Conservation (phyloP, 2,329 filamentous ascomycete species). For the Penicillium sp. region DNA sequence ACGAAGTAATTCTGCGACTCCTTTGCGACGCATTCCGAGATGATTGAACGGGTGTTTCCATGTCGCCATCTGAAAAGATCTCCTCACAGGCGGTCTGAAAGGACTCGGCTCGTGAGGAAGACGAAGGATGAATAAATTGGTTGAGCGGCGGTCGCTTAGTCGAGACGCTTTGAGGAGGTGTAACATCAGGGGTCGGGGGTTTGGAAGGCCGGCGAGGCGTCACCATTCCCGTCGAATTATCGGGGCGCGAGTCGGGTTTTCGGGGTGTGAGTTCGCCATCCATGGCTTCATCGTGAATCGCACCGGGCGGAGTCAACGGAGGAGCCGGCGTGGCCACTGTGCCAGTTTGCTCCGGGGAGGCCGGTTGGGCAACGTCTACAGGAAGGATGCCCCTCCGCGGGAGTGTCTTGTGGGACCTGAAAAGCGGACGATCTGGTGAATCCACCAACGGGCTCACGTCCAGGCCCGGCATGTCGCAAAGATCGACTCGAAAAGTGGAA, state of each 20-base stretch:
- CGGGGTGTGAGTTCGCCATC: slow-evolving; percentile 21
- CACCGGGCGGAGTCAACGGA: slow-evolving; percentile 41
- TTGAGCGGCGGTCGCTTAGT: slow-evolving; percentile 39
- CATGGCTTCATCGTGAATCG: slow-evolving; percentile 25
- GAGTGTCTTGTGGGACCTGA: slow-evolving; percentile 45
- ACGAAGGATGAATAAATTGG: slow-evolving; percentile 57
- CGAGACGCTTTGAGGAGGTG: slow-evolving; percentile 60
- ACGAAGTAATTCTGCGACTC: slow-evolving; percentile 13
- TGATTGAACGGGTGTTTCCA: slow-evolving; percentile 29
- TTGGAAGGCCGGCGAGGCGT: slow-evolving; percentile 67
- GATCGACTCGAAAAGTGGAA: neutral
- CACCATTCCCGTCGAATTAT: slow-evolving; percentile 31
- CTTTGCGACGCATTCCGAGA: slow-evolving; percentile 21
- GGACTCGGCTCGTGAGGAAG: slow-evolving; percentile 64
- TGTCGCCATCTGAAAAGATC: slow-evolving; percentile 63
- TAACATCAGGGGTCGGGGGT: slow-evolving; percentile 73
- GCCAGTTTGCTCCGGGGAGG: slow-evolving; percentile 25
- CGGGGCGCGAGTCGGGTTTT: slow-evolving; percentile 27
- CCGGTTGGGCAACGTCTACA: slow-evolving; percentile 25
- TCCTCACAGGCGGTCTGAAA: slow-evolving; percentile 71
- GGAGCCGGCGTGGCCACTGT: slow-evolving; percentile 30
- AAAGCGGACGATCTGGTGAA: slow-evolving; percentile 30
- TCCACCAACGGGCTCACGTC: slow-evolving; percentile 29
- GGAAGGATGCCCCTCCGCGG: slow-evolving; percentile 36
- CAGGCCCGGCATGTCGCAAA: slow-evolving; percentile 32